Evolutionary conservation across 1,284 basidiomycete genomes (phyloP).

Genomic region (Pholiota adiposa): DNA sequence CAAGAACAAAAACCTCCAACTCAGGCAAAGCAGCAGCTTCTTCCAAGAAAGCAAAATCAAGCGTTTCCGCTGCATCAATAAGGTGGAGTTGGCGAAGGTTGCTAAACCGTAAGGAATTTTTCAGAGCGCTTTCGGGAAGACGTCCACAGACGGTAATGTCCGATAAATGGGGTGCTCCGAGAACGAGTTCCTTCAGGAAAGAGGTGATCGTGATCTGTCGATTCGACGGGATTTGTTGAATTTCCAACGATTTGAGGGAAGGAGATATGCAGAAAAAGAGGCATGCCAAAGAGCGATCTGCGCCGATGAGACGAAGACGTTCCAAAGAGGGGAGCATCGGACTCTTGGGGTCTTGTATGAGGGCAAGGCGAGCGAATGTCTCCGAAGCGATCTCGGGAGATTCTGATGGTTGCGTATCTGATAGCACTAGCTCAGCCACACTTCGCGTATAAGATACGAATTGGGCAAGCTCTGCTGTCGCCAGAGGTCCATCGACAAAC

Average conservation of each 20-base stretch:
- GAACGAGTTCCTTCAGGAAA: not conserved
- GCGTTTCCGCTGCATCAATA: not conserved
- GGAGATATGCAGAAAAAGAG: not conserved
- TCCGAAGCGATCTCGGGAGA: not conserved
- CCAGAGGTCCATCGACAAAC: not conserved
- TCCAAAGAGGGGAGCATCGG: conserved; percentile 4
- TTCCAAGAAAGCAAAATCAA: not conserved
- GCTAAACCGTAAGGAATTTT: not conserved
- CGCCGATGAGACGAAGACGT: not conserved
- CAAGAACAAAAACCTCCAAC: not conserved
- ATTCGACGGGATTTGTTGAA: not conserved
- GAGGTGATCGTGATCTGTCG: not conserved
- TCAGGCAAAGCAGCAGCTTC: not conserved
- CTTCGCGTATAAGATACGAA: not conserved
- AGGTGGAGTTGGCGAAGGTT: not conserved
- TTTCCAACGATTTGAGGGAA: not conserved
- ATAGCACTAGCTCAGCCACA: not conserved
- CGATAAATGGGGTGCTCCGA: not conserved
- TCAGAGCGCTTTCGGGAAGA: not conserved
- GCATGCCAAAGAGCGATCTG: not conserved
- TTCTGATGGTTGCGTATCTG: not conserved
- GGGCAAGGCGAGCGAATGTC: not conserved
- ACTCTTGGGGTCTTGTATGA: not conserved
- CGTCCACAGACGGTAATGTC: not conserved
- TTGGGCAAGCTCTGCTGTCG: not conserved